Percentiles rank a stretch among this genome's conserved stretches.
These are phyloP conservation scores for Scedosporium dehoogii DNA, from an alignment of 2,329 filamentous ascomycete species.

Conservation along the genomic window DNA sequence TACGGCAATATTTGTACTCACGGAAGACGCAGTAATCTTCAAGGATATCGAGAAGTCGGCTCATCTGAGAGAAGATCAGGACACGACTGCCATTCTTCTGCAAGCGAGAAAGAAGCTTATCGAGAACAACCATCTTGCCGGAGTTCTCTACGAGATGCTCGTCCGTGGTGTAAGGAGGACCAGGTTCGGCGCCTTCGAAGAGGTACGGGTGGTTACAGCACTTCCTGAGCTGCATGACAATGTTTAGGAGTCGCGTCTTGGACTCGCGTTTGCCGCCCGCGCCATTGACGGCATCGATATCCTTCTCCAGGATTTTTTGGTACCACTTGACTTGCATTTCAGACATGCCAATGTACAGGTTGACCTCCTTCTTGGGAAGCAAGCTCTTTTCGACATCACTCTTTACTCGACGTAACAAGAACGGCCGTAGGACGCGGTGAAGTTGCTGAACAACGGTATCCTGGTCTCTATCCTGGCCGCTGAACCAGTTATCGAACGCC, in stretches of 20 bases:
- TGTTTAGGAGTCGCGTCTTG: constrained; percentile 93
- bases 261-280: constrained; percentile 94
- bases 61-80: constrained; percentile 99
- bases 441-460: constrained; percentile 94
- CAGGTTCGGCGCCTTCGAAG: constrained; percentile 94
- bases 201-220: constrained; percentile 98
- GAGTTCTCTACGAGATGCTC: constrained; percentile 90
- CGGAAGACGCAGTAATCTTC: constrained; percentile 98
- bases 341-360: constrained; percentile 95
- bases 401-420: constrained; percentile 92
- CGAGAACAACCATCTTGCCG: constrained; percentile 94
- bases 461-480: constrained; percentile 77
- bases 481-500: constrained; percentile 98
- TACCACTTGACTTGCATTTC: constrained; percentile 99
- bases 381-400: constrained; percentile 96
- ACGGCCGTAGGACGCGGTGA: constrained; percentile 84
- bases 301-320: constrained; percentile 96
- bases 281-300: constrained; percentile 97
- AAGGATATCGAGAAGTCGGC: constrained; percentile 87
- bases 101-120: constrained; percentile 79
- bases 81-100: constrained; percentile 82
- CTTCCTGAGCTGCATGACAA: constrained; percentile 98
- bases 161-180: constrained; percentile 94
- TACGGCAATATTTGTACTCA: constrained; percentile 91
- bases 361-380: constrained; percentile 93